Conservation (phyloP, 148 eudicot species). For the Amaranthus cruentus region DNA sequence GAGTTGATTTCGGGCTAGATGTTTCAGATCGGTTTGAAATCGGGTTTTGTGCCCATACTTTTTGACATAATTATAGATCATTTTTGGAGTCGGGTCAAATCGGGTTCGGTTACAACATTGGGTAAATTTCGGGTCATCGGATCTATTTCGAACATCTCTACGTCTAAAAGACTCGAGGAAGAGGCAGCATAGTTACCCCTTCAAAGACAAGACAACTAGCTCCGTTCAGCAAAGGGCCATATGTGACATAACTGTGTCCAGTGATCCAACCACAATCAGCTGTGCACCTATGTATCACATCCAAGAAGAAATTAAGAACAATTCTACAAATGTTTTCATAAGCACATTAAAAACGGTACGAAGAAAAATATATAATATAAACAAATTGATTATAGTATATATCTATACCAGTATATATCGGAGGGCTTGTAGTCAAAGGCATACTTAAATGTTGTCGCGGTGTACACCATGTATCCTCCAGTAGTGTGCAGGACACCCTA, state of each 20-base stretch:
- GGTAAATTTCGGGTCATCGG: too few species aligned
- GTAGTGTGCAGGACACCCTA: slow-evolving; percentile 98
- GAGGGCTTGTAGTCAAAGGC: slow-evolving; percentile 96
- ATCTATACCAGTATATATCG: slow-evolving; percentile 80
- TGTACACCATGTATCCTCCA: slow-evolving; percentile 98
- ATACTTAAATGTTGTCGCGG: slow-evolving; percentile 95
- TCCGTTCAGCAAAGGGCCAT: slow-evolving; percentile 98
- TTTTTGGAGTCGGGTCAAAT: too few species aligned
- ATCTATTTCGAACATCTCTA: too few species aligned
- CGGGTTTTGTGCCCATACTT: too few species aligned
- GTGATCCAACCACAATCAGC: slow-evolving; percentile 99
- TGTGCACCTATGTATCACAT: slow-evolving; percentile 63
- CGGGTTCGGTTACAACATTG: too few species aligned
- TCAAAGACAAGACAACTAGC: slow-evolving; percentile 76
- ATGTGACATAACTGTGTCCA: slow-evolving; percentile 97
- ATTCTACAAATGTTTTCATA: neutral
- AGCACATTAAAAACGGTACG: too few species aligned
- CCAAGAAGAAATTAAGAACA: slow-evolving; percentile 1
- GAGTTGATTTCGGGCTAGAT: too few species aligned
- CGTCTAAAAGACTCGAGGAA: too few species aligned
- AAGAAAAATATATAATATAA: neutral
- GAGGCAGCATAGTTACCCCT: slow-evolving; percentile 60
- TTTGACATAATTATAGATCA: too few species aligned
- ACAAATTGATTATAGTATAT: neutral
- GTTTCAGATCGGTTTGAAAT: too few species aligned